phyloP scores from a whole-genome alignment of 1,284 basidiomycete species.

The Wallemia mellicola region DNA sequence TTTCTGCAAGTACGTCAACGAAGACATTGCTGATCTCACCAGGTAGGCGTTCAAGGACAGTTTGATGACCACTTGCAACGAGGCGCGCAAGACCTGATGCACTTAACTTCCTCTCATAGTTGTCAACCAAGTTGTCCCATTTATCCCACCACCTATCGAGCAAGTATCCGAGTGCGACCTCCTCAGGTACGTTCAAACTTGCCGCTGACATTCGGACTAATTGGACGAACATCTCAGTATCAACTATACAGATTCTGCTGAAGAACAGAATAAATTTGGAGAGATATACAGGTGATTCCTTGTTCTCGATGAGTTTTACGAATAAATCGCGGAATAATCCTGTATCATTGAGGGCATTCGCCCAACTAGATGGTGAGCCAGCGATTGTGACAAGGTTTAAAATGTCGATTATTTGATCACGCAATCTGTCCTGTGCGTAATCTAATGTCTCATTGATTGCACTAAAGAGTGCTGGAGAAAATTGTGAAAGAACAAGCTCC shows the following conservation, averaged over 20 bases:
- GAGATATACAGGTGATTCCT: not conserved
- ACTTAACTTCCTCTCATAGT: not conserved
- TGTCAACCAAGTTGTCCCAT: not conserved
- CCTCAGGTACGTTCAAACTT: not conserved
- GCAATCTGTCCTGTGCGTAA: not conserved
- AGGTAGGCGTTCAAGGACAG: not conserved
- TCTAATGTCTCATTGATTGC: not conserved
- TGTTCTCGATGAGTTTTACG: not conserved
- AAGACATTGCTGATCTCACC: not conserved
- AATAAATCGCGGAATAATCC: not conserved
- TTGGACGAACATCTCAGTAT: not conserved
- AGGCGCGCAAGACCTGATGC: not conserved
- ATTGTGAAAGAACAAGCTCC: not conserved
- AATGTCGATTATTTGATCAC: not conserved
- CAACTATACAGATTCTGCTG: not conserved
- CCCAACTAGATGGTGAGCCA: not conserved
- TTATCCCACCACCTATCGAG: constrained; percentile 1
- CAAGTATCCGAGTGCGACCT: not conserved
- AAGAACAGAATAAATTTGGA: not conserved
- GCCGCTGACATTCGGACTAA: not conserved
- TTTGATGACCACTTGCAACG: not conserved
- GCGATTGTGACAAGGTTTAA: not conserved
- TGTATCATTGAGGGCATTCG: not conserved
- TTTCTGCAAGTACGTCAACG: not conserved
- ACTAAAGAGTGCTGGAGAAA: not conserved